These are phyloP conservation scores for Sphagnum magellanicum DNA, from an alignment of 228 moss, liverwort and hornwort genomes.

Conservation along the genomic window DNA sequence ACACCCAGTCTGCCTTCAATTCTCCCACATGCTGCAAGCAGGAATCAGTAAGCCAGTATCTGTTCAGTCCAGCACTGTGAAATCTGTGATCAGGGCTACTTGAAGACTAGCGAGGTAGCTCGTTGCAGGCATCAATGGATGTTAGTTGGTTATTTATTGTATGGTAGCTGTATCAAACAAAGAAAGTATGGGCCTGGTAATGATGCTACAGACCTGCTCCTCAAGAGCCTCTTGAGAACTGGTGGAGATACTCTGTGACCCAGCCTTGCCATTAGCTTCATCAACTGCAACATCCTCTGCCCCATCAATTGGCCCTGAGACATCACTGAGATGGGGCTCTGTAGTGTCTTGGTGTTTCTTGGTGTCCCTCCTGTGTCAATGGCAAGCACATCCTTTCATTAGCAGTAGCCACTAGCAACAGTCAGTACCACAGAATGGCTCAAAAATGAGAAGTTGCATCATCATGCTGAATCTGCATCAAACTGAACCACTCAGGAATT, in stretches of 20 bases:
- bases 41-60: not conserved
- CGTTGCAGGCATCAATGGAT: not conserved
- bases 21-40: not conserved
- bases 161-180: not conserved
- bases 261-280: conserved; percentile 19
- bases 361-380: conserved; percentile 38
- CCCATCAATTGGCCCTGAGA: conserved; percentile 50
- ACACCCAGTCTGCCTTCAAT: not conserved
- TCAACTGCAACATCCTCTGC: conserved; percentile 41
- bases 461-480: not conserved
- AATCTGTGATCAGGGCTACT: not conserved
- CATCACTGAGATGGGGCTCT: conserved; percentile 58
- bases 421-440: not conserved
- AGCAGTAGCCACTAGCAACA: conserved; percentile 2
- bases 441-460: not conserved
- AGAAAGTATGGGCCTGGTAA: not conserved
- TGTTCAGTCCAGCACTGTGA: not conserved
- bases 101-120: not conserved
- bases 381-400: conserved; percentile 11
- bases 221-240: conserved; percentile 39
- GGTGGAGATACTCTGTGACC: conserved; percentile 16
- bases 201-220: conserved; percentile 29
- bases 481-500: not conserved
- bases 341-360: conserved; percentile 38
- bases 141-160: not conserved